phyloP scores from a whole-genome alignment of 2,329 filamentous ascomycete genomes.

The Curvularia eragrostidis region DNA sequence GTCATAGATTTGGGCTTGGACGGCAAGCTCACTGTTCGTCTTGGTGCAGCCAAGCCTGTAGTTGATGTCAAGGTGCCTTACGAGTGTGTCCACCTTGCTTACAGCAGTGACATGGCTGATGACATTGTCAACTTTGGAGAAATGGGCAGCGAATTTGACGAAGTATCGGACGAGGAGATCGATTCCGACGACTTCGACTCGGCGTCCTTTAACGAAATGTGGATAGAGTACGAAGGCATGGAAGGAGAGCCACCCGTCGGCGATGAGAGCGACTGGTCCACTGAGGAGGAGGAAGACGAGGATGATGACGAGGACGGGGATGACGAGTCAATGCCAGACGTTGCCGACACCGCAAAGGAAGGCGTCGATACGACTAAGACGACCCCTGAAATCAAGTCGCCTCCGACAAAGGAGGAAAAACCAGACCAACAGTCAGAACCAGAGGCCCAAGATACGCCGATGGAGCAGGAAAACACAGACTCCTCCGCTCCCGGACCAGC shows the following conservation, averaged over 20 bases:
- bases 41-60: conserved; percentile 58
- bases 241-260: conserved; percentile 40
- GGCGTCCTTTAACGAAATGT: conserved; percentile 47
- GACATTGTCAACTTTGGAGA: conserved; percentile 31
- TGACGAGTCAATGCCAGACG: conserved; percentile 44
- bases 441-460: conserved; percentile 7
- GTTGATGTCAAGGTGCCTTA: conserved; percentile 58
- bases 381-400: conserved; percentile 43
- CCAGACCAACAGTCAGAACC: conserved; percentile 9
- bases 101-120: conserved; percentile 52
- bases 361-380: conserved; percentile 43
- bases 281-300: conserved; percentile 44
- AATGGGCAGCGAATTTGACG: conserved; percentile 39
- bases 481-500: conserved; percentile 14
- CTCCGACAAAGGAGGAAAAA: conserved; percentile 30
- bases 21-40: conserved; percentile 61
- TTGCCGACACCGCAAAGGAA: conserved; percentile 22
- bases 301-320: conserved; percentile 40
- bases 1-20: conserved; percentile 62
- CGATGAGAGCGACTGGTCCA: conserved; percentile 48
- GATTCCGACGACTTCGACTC: conserved; percentile 43
- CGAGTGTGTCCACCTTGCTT: conserved; percentile 59
- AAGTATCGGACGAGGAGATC: conserved; percentile 45
- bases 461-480: conserved; percentile 20
- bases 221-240: conserved; percentile 50